phyloP scores from a whole-genome alignment of 306 rosid genomes.

The Prosopis cineraria region DNA sequence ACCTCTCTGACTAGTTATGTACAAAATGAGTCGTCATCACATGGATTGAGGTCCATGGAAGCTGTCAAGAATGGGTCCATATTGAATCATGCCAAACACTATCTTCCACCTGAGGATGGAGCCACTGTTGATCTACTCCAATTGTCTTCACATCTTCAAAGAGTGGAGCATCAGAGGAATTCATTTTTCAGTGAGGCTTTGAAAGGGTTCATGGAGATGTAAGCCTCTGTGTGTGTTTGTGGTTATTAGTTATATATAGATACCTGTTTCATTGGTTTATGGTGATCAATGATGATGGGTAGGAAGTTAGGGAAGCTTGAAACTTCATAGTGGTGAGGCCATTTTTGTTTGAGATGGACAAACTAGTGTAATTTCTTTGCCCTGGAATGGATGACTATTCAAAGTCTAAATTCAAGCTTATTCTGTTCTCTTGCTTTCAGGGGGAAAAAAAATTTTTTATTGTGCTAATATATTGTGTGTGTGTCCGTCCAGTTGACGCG shows the following conservation, averaged over 20 bases:
- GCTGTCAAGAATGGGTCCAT: conserved; percentile 39
- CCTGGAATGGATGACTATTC: not conserved
- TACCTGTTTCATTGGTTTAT: conserved; percentile 24
- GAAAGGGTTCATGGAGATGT: conserved; percentile 21
- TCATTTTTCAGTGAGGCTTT: conserved; percentile 51
- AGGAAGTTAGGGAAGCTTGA: conserved; percentile 17
- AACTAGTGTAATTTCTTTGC: conserved; percentile 17
- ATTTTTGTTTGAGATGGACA: conserved; percentile 33
- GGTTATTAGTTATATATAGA: conserved; percentile 26
- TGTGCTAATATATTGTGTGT: too few species aligned
- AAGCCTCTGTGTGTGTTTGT: conserved; percentile 15
- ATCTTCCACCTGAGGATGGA: conserved; percentile 46
- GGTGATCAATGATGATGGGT: not conserved
- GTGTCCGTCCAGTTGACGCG: too few species aligned
- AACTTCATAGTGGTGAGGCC: conserved; percentile 15
- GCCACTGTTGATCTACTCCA: conserved; percentile 64
- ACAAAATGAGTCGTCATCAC: conserved; percentile 40
- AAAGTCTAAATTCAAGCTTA: not conserved
- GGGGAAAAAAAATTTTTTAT: too few species aligned
- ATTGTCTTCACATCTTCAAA: conserved; percentile 73
- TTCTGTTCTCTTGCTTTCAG: too few species aligned
- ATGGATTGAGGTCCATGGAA: conserved; percentile 40
- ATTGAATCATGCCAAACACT: conserved; percentile 35
- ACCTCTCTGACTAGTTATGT: conserved; percentile 35
- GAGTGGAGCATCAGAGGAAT: conserved; percentile 74